phyloP scores from a whole-genome alignment of 1,284 basidiomycete genomes.

The Ceratobasidium sp. region DNA sequence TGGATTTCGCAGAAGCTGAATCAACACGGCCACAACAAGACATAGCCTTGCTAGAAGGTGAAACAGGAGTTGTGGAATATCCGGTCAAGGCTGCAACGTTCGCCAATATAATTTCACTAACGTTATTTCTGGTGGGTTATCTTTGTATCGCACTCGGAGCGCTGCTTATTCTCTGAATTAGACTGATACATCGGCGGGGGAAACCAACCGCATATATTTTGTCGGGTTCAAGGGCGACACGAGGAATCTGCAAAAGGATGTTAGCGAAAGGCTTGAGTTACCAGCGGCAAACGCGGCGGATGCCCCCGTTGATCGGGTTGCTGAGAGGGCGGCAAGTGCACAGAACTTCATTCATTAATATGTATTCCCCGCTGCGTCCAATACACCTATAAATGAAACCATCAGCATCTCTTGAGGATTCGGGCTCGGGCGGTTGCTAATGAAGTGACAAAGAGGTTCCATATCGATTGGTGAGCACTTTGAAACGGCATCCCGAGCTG shows the following conservation, averaged over 20 bases:
- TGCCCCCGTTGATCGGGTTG: conserved; percentile 71
- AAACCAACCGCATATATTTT: conserved; percentile 76
- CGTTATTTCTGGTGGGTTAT: conserved; percentile 79
- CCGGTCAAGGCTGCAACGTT: conserved; percentile 81
- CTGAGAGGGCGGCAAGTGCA: conserved; percentile 65
- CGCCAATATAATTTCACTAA: conserved; percentile 77
- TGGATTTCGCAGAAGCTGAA: conserved; percentile 81
- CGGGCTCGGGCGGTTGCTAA: too few relatives aligned
- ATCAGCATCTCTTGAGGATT: too few relatives aligned
- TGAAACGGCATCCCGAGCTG: too few relatives aligned
- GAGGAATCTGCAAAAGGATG: conserved; percentile 69
- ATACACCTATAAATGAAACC: too few relatives aligned
- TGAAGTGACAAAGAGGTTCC: too few relatives aligned
- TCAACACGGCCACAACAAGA: conserved; percentile 75
- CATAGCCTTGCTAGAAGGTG: conserved; percentile 77
- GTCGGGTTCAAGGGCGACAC: conserved; percentile 85
- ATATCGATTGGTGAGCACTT: too few relatives aligned
- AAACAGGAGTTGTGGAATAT: conserved; percentile 77
- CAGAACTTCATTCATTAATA: conserved; percentile 49
- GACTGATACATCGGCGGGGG: conserved; percentile 76
- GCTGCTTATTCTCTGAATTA: conserved; percentile 52
- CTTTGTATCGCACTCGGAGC: too few relatives aligned
- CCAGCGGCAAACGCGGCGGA: conserved; percentile 79
- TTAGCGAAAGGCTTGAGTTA: conserved; percentile 72
- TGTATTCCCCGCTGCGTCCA: too few relatives aligned